phyloP scores from a whole-genome alignment of 768 basidiomycete species.

The Cyclocybe aegerita region DNA sequence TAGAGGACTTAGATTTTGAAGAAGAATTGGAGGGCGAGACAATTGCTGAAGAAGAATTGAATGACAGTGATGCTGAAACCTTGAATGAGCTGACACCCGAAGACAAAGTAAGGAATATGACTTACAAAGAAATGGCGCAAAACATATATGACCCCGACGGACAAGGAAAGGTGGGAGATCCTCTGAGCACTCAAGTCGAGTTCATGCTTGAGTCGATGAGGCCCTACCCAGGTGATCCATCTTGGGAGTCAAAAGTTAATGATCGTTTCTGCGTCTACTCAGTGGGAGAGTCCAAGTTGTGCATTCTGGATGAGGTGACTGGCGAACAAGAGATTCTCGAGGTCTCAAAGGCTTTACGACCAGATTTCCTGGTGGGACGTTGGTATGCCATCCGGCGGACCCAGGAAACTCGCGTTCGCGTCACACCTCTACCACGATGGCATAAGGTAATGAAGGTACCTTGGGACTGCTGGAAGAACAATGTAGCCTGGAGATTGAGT shows the following conservation, averaged over 20 bases:
- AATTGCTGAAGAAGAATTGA: no score
- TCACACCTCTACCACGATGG: conserved; percentile 5
- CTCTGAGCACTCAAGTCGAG: background rate
- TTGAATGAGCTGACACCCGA: no score
- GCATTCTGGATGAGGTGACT: no score
- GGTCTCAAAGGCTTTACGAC: background rate
- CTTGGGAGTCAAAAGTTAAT: no score
- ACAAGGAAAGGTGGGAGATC: background rate
- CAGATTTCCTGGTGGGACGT: conserved; percentile 1
- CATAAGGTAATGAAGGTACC: background rate
- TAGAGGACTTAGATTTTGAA: no score
- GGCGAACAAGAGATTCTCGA: background rate
- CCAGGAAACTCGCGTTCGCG: background rate
- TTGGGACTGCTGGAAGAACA: background rate
- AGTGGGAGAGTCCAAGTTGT: no score
- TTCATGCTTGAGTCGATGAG: background rate
- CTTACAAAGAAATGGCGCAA: background rate
- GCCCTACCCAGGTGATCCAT: background rate
- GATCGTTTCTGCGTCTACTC: no score
- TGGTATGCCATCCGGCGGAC: conserved; percentile 7
- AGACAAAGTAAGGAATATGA: no score
- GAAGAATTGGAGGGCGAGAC: no score
- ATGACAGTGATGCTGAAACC: no score
- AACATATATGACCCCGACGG: background rate
- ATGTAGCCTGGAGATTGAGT: conserved; percentile 1